Percentiles rank a stretch among this genome's conserved stretches.
Evolutionary conservation across 257 asterid species (phyloP).

Genomic region (Solanum clarkiae): DNA sequence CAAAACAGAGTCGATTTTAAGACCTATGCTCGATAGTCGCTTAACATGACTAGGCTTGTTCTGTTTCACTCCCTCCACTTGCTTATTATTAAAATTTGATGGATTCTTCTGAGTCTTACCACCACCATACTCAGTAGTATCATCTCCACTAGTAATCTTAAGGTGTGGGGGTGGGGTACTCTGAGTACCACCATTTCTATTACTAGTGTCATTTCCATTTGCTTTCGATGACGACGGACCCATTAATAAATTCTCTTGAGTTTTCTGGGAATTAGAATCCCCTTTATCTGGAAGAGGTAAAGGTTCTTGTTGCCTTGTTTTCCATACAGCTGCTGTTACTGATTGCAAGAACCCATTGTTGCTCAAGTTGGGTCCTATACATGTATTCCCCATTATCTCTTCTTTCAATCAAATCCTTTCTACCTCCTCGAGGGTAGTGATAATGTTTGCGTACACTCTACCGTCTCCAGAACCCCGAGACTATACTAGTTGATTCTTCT

Average conservation of each 20-base stretch:
- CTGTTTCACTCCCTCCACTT: constrained; percentile 7
- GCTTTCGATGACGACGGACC: neutral
- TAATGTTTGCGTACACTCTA: neutral
- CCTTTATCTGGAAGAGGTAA: constrained; percentile 32
- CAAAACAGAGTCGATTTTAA: constrained; percentile 58
- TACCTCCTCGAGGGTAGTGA: neutral
- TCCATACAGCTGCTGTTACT: constrained; percentile 56
- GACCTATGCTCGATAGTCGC: constrained; percentile 56
- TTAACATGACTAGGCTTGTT: constrained; percentile 21
- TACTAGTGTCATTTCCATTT: constrained; percentile 10
- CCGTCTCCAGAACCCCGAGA: neutral
- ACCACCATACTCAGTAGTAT: constrained; percentile 3
- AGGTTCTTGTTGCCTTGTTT: constrained; percentile 30
- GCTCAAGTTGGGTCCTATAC: constrained; percentile 60
- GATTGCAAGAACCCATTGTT: constrained; percentile 69
- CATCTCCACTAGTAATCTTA: constrained; percentile 11
- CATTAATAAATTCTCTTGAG: constrained; percentile 2
- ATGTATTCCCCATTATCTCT: constrained; percentile 57
- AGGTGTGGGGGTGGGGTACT: constrained; percentile 32
- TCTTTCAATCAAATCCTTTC: neutral
- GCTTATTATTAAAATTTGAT: neutral
- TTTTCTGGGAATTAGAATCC: constrained; percentile 11
- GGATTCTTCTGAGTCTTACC: neutral
- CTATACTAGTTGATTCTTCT: no score
- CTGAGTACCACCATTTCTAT: constrained; percentile 12